These are phyloP conservation scores for Pyricularia sp. DNA, from an alignment of 2,329 filamentous ascomycete species.

Conservation along the genomic window DNA sequence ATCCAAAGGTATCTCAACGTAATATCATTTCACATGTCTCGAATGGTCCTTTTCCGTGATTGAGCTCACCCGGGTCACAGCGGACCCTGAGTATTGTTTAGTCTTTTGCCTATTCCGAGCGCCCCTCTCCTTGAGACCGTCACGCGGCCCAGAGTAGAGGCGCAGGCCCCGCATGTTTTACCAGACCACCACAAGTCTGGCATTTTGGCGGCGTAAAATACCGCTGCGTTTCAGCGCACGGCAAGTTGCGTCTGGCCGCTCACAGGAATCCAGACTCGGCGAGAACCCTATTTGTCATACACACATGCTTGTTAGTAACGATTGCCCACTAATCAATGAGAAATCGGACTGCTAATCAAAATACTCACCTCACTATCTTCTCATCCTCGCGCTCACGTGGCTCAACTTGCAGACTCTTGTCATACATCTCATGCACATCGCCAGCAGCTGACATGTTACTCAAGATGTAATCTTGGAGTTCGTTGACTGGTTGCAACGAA, in stretches of 20 bases:
- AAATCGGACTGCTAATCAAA: neutral
- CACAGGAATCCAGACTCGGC: slow-evolving; percentile 21
- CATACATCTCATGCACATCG: slow-evolving; percentile 99
- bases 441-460: slow-evolving; percentile 92
- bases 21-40: neutral
- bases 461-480: slow-evolving; percentile 92
- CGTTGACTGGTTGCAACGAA: slow-evolving; percentile 72
- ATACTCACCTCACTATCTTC: slow-evolving; percentile 85
- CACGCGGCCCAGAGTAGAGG: neutral
- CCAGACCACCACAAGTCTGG: neutral
- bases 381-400: slow-evolving; percentile 95
- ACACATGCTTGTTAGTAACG: neutral
- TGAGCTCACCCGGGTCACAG: neutral
- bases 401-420: slow-evolving; percentile 86
- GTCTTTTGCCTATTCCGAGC: neutral
- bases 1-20: neutral
- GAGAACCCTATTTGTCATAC: slow-evolving; percentile 14
- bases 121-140: neutral
- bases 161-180: neutral
- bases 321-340: neutral
- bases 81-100: neutral
- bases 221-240: neutral
- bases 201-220: neutral
- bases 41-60: neutral
- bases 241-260: slow-evolving; percentile 5